Evolutionary conservation across 495 filamentous ascomycete genomes (phyloP), one percentile per base, ranked within the genome.

Genomic region (Neohortaea acidophila): DNA sequence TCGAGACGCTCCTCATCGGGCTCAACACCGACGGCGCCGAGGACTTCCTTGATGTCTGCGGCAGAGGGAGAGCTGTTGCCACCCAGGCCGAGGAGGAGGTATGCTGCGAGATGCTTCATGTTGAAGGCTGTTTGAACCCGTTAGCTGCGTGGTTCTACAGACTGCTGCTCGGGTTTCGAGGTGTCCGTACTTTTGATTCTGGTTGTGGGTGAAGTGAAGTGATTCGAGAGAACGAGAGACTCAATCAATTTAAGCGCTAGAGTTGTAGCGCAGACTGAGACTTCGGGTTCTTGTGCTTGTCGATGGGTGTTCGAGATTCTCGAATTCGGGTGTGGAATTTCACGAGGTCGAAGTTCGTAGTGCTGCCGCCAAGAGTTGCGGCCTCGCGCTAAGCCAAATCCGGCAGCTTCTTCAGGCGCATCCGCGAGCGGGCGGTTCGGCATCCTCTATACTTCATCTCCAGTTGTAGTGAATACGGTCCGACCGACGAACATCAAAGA

Each of bases 91-190:
- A 94, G 79, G 61, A 97, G 89, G 55, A 97, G 83, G 77, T 93
- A 97, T 59, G 89, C 86, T 60, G 89, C 91, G 68, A 97, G 80
- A 69, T 96, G 78, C 86, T 96, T 97, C 89, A 97, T 97, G 83
- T 77, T 87, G 68, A 65, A 45, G 38, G 53, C 34, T 57, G 44
- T 45, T 30, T 12, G 15, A 13, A 14, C 11, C 8, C 3, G 28
- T 21, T 32, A 21, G 23, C 3, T n/a, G 15, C 39, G 17, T 24
- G 25, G 26, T 19, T 8, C 30, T 1, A 12, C 30, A 21, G 2
- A 35, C 23, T 33, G 29, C 23, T 15, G 44, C 10, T 29, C n/a
- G n/a, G n/a, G 17, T 30, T 3, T 15, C 20, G 10, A 4, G 26
- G 14, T 19, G 18, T 15, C 19, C 12, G 27, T 6, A 6, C 35